Base-by-base conservation (phyloP, 2,329 filamentous ascomycete species). In the Nemania diffusa region DNA sequence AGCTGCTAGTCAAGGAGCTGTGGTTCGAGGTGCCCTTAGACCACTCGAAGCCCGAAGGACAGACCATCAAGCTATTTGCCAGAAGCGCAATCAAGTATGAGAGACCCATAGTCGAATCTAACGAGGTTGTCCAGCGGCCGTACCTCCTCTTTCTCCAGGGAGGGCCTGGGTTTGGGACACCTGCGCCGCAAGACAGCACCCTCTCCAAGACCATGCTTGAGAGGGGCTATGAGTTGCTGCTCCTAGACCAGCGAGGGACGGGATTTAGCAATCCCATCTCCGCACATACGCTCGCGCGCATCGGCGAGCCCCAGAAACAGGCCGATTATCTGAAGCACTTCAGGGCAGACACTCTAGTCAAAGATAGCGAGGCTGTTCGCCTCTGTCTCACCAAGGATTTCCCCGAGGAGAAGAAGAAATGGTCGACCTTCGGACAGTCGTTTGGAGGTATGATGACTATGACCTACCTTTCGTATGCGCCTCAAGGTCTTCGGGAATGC, bases 231-330 rank as follows among this genome's bases (percentile, higher is more conserved):
- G 92, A 97, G 78, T 83, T 93, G 52, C 86, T 98, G 1, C 90
- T 91, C 70, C 85, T 98, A n/a, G 95, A 98, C 78, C 94, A 97
- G 78, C 89, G 95, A 57, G 95, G 95, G 13, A 97, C 93, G 2
- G 95, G 95, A 1, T 82, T 97, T 57, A 97, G 92, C 76, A 92
- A 89, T 1, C 91, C 94, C 0, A 87, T 97, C 48, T 91, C 91
- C 1, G 88, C 92, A 8, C 87, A 86, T 8, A 93, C 91, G 6
- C 84, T 97, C 4, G 85, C 87, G 37, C 81, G 87, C 13, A 85
- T 89, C 44, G 91, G 91, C 5, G 86, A 87, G 65, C 82, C 87
- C 1, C 79, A 86, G 52, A 87, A 88, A 64, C 93, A 97, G 79
- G 91, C 91, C 6, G 86, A 90, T 60, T 97, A 97, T 74, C 85